Evolutionary conservation across 441 rosid species (phyloP).

Genomic region (Euphorbia schlechtendalii): DNA sequence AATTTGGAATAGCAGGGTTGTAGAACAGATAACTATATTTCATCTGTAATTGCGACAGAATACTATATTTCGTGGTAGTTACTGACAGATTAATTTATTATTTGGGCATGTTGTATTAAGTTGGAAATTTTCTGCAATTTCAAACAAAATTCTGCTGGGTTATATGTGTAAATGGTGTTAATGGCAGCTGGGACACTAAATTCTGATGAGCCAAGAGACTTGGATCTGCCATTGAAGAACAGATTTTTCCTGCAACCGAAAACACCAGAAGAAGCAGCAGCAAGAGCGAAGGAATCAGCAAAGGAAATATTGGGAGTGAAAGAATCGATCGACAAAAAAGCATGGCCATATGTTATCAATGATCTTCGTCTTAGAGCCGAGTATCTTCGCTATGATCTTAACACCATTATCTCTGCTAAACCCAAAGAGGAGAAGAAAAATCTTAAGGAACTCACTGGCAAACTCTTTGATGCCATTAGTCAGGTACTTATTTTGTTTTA

Average conservation of each 20-base stretch:
- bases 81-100: no score
- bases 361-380: conserved; percentile 74
- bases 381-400: conserved; percentile 83
- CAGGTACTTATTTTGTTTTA: conserved; percentile 33
- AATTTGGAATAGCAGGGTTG: no score
- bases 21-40: no score
- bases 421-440: conserved; percentile 62
- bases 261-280: conserved; percentile 58
- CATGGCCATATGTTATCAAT: conserved; percentile 85
- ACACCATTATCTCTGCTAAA: conserved; percentile 70
- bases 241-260: conserved; percentile 80
- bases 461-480: conserved; percentile 70
- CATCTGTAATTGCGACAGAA: no score
- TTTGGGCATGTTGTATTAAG: no score
- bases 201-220: conserved; percentile 81
- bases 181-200: conserved; percentile 83
- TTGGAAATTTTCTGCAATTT: no score
- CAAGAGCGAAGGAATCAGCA: conserved; percentile 86
- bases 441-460: conserved; percentile 69
- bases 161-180: background rate
- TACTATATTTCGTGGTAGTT: no score
- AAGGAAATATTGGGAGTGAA: conserved; percentile 76
- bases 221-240: conserved; percentile 40
- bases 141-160: no score
- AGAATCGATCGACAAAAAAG: conserved; percentile 72